A percentile compares a stretch with the other conserved stretches of the same genome.
Evolutionary conservation across 1,139 yeast genomes (phyloP).

Genomic region (Yamadazyma kanchanaburiensis): DNA sequence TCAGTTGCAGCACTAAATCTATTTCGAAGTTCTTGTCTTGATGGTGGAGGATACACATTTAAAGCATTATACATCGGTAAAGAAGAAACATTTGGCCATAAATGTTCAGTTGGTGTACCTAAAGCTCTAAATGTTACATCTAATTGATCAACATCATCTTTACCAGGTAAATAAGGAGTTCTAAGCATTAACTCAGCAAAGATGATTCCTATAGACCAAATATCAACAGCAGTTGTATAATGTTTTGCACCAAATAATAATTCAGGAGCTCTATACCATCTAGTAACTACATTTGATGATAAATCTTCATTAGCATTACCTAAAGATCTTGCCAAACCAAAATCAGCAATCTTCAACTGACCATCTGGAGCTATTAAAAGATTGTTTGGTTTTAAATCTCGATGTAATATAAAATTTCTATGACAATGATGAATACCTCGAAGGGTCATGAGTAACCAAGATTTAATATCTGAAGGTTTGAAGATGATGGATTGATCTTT

Average conservation of each 20-base stretch:
- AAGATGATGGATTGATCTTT: constrained; percentile 77
- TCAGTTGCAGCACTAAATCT: constrained; percentile 93
- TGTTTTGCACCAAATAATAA: constrained; percentile 83
- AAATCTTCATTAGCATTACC: constrained; percentile 77
- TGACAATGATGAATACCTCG: constrained; percentile 96
- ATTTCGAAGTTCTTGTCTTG: constrained; percentile 74
- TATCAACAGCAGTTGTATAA: constrained; percentile 83
- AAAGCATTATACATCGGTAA: constrained; percentile 74
- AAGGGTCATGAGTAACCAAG: constrained; percentile 92
- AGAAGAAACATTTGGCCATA: constrained; percentile 87
- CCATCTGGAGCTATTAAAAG: constrained; percentile 84
- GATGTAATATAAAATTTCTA: constrained; percentile 80
- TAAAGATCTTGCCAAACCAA: constrained; percentile 86
- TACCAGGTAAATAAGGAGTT: constrained; percentile 92
- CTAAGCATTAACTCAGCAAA: constrained; percentile 95
- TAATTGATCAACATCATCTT: constrained; percentile 83
- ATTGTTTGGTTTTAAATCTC: constrained; percentile 85
- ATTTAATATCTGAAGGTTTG: constrained; percentile 82
- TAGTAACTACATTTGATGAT: constrained; percentile 91
- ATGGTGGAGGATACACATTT: constrained; percentile 78
- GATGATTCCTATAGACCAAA: constrained; percentile 95
- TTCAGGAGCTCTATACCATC: constrained; percentile 98
- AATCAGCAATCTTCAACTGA: constrained; percentile 89
- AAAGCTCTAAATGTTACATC: constrained; percentile 90
- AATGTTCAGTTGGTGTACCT: constrained; percentile 92